Evolutionary conservation across 495 filamentous ascomycete species (phyloP).

Genomic region (Amniculicola lignicola): DNA sequence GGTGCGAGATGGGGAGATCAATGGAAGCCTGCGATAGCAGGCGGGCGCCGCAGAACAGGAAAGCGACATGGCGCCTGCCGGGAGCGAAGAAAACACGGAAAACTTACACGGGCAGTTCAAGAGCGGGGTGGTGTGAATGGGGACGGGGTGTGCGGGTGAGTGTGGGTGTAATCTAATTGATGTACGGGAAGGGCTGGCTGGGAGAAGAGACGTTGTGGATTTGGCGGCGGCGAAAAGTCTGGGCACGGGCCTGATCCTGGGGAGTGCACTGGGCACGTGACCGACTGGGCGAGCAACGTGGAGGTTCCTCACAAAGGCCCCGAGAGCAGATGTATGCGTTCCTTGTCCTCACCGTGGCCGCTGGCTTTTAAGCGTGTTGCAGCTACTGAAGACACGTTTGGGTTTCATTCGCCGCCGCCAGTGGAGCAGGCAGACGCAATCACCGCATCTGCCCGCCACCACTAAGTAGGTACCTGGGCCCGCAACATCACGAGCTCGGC

Average conservation of each 20-base stretch:
- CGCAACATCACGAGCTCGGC: no score
- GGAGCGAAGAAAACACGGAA: not conserved
- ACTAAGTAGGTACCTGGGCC: no score
- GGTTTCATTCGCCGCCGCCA: not conserved
- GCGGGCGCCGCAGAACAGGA: slow-evolving; percentile 1
- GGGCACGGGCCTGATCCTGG: slow-evolving; percentile 19
- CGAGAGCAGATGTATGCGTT: not conserved
- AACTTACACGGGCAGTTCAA: slow-evolving; percentile 29
- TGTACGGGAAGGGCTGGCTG: slow-evolving; percentile 30
- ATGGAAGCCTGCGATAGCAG: slow-evolving; percentile 14
- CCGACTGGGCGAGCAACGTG: not conserved
- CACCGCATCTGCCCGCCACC: not conserved
- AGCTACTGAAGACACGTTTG: slow-evolving; percentile 1
- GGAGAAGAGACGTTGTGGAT: slow-evolving; percentile 32
- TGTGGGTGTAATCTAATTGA: slow-evolving; percentile 34
- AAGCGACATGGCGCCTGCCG: not conserved
- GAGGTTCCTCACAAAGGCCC: not conserved
- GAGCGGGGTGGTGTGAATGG: slow-evolving; percentile 22
- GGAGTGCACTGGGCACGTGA: slow-evolving; percentile 18
- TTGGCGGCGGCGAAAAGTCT: slow-evolving; percentile 32
- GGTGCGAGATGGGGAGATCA: slow-evolving; percentile 17
- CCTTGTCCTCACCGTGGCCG: not conserved
- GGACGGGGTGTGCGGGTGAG: slow-evolving; percentile 18
- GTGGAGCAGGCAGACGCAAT: not conserved
- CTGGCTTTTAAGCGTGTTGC: not conserved